Base-by-base conservation (phyloP, 176 grass and related monocot species). In the Metroxylon sagu region DNA sequence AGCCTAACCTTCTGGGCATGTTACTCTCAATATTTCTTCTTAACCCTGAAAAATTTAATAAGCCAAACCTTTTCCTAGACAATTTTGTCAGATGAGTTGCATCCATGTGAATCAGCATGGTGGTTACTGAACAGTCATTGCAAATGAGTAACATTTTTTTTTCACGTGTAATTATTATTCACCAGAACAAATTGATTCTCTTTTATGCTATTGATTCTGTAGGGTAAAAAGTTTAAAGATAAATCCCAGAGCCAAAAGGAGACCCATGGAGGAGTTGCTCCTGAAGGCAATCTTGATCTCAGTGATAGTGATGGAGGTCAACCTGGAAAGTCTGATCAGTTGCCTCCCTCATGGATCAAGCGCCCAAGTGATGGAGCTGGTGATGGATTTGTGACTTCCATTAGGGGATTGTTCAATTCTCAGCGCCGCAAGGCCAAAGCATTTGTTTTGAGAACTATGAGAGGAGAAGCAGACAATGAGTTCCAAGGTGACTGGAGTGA, bases 221-320 rank as follows among this genome's bases (percentile, higher is more conserved):
- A 97, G 92, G 92, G 83, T 31, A 91, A 97, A 74, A 96, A 96
- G 60, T 90, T 97, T 65, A 90, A 97, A 87, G 92, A 72, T 64
- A 97, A 97, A 75, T 80, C 81, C 4, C 73, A 71, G 50, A 85
- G 60, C 75, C 80, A 61, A 76, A 86, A 79, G 62, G 80, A 86
- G 52, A 64, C 65, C 50, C 78, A 69, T 75, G 26, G 80, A 68
- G 53, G 50, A 64, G 67, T 82, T 73, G 65, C 79, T n/a, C 65
- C 78, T 26, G 74, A 69, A 27, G 75, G 18, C 65, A 75, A 82
- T 69, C 77, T 87, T 52, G 83, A 74, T 77, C 54, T 81, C 54
- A 90, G 91, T 55, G 91, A 95, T 26, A 90, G 83, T 59, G 91
- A 95, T 23, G 89, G 76, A 48, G 91, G 82, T 31, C 82, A 83